A percentile compares a stretch with the other conserved stretches of the same genome.
phyloP scores from a whole-genome alignment of 768 basidiomycete genomes.

The Suillus plorans region DNA sequence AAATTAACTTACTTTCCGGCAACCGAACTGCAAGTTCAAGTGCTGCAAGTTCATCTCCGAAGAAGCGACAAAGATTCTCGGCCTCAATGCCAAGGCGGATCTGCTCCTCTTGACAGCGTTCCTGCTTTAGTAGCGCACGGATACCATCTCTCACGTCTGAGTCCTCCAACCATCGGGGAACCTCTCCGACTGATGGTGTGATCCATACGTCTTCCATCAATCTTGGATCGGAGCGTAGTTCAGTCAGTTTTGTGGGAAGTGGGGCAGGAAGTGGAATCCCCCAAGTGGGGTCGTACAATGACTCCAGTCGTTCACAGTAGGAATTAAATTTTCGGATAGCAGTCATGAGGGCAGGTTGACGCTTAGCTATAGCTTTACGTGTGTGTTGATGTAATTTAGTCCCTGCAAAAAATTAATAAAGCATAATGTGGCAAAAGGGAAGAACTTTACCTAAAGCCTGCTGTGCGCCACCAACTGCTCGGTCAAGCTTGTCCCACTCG shows the following conservation, averaged over 20 bases:
- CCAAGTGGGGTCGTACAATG: slow-evolving; percentile 20
- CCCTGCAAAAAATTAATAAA: slow-evolving; percentile 6
- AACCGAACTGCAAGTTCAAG: slow-evolving; percentile 19
- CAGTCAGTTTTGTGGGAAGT: slow-evolving; percentile 30
- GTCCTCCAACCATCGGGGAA: slow-evolving; percentile 36
- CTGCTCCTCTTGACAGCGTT: slow-evolving; percentile 33
- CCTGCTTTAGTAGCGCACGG: slow-evolving; percentile 21
- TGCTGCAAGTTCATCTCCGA: slow-evolving; percentile 24
- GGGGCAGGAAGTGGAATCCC: slow-evolving; percentile 32
- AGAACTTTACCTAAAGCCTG: slow-evolving; percentile 26
- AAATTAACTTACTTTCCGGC: slow-evolving; percentile 11
- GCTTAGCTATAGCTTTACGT: slow-evolving; percentile 26
- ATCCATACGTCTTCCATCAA: slow-evolving; percentile 43
- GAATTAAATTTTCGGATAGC: slow-evolving; percentile 29
- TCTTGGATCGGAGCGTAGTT: slow-evolving; percentile 11
- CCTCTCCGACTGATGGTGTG: slow-evolving; percentile 6
- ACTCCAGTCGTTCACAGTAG: slow-evolving; percentile 22
- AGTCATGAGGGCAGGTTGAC: slow-evolving; percentile 22
- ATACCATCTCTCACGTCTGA: slow-evolving; percentile 32
- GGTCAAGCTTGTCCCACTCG: slow-evolving; percentile 27
- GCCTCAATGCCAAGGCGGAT: slow-evolving; percentile 25
- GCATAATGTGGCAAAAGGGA: too few relatives aligned
- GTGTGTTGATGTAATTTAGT: slow-evolving; percentile 33
- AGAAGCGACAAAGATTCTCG: slow-evolving; percentile 38
- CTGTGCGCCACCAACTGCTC: slow-evolving; percentile 18